Percentiles rank a stretch among this genome's conserved stretches.
phyloP scores from a whole-genome alignment of 257 asterid genomes.

The Penstemon newberryi region DNA sequence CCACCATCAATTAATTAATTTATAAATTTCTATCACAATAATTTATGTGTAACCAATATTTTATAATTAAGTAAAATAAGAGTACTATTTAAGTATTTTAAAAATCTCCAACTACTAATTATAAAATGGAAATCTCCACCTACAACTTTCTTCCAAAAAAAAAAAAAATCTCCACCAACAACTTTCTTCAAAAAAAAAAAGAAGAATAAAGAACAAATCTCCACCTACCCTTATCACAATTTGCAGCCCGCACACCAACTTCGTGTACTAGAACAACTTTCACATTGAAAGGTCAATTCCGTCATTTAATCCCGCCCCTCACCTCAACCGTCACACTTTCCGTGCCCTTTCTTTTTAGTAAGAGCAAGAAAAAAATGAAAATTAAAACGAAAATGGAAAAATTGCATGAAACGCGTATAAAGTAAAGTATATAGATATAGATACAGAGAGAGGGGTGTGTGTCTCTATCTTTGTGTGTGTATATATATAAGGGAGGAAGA shows the following conservation, averaged over 20 bases:
- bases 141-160: background rate
- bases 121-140: background rate
- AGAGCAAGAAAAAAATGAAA: background rate
- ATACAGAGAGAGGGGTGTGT: background rate
- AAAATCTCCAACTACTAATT: too few species aligned
- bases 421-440: constrained; percentile 14
- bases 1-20: background rate
- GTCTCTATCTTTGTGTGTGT: background rate
- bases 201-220: too few species aligned
- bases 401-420: constrained; percentile 31
- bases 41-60: too few species aligned
- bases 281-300: constrained; percentile 21
- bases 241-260: constrained; percentile 12
- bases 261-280: constrained; percentile 25
- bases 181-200: too few species aligned
- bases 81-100: too few species aligned
- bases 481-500: background rate
- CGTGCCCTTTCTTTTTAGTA: background rate
- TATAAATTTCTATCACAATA: background rate
- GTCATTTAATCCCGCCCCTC: constrained; percentile 16
- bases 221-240: constrained; percentile 16
- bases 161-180: too few species aligned
- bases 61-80: too few species aligned
- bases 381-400: background rate
- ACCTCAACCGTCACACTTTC: constrained; percentile 19